Conservation (phyloP, 2,329 filamentous ascomycete genomes). For the Ceratocystis lukuohia region DNA sequence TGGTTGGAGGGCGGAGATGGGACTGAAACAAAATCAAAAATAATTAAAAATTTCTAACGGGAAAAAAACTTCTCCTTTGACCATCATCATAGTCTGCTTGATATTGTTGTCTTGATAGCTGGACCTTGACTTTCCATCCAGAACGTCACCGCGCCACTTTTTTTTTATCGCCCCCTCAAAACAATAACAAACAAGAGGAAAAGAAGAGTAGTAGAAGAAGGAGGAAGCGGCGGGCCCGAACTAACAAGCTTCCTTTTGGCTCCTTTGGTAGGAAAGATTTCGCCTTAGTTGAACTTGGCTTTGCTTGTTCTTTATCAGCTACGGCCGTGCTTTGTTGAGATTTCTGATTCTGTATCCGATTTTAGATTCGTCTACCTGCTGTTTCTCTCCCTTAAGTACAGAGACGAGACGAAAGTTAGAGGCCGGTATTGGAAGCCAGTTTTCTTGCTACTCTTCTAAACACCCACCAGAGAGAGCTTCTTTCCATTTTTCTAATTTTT, state of each 20-base stretch:
- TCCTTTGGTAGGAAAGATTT: background rate
- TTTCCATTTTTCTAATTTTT: background rate
- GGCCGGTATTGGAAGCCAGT: background rate
- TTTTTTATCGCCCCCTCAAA: background rate
- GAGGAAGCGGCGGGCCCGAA: constrained; percentile 10
- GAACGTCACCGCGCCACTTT: constrained; percentile 8
- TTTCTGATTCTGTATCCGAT: background rate
- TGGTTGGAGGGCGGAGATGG: no score
- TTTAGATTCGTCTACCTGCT: background rate
- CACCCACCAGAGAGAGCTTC: background rate
- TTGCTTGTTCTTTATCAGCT: background rate
- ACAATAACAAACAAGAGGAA: constrained; percentile 4
- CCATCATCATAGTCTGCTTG: background rate
- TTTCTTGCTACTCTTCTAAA: background rate
- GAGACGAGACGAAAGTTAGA: background rate
- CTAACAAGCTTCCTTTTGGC: constrained; percentile 10
- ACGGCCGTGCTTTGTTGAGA: constrained; percentile 3
- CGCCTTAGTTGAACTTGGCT: background rate
- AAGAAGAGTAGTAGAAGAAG: background rate
- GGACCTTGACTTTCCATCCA: background rate
- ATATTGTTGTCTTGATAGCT: background rate
- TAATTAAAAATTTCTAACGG: no score
- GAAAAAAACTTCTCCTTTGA: background rate
- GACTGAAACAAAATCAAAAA: no score
- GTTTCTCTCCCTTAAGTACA: background rate